These are phyloP conservation scores for Acacia confusa DNA, from an alignment of 306 rosid species.

Conservation along the genomic window DNA sequence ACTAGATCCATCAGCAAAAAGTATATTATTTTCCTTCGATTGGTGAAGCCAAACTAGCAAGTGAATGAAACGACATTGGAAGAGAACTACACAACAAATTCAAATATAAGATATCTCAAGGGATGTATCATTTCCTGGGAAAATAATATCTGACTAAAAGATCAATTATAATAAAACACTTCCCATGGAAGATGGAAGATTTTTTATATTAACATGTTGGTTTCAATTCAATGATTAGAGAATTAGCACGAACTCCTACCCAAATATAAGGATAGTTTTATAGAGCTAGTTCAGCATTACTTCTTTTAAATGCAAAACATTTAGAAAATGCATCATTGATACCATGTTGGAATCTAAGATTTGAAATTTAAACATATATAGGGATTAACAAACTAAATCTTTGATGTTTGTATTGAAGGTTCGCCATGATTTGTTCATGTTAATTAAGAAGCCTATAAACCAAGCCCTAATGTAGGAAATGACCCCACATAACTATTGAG, in stretches of 20 bases:
- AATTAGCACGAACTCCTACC: neutral
- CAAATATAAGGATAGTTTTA: neutral
- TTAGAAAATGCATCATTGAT: neutral
- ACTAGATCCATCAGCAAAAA: neutral
- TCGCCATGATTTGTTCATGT: neutral
- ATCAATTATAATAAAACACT: neutral
- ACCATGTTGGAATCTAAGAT: neutral
- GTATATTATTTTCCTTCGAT: neutral
- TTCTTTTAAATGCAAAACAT: neutral
- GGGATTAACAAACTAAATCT: neutral
- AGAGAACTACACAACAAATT: neutral
- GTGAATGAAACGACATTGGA: neutral
- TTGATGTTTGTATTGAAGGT: neutral
- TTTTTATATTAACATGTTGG: neutral
- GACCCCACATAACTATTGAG: neutral
- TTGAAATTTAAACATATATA: neutral
- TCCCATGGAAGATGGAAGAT: neutral
- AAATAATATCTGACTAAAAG: neutral
- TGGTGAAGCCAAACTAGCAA: neutral
- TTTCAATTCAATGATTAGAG: neutral
- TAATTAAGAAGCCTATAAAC: neutral
- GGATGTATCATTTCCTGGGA: neutral
- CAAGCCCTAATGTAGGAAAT: neutral
- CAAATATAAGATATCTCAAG: neutral
- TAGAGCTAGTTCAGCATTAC: neutral